A percentile compares a stretch with the other conserved stretches of the same genome.
Conservation (phyloP, 495 filamentous ascomycete species). For the Podospora pseudoanserina region DNA sequence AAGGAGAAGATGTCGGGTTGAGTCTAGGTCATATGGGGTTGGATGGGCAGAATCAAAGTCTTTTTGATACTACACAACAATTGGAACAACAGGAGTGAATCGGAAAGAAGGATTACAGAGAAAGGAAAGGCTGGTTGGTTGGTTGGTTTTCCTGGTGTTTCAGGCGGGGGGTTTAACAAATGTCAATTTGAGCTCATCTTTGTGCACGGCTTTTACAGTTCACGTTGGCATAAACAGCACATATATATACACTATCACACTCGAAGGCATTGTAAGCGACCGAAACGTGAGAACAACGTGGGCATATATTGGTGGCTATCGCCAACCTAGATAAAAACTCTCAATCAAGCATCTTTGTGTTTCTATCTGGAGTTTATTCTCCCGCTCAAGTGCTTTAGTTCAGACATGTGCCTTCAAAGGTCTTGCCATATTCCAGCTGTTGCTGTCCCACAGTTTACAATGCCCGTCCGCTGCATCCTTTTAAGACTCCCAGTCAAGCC, state of each 20-base stretch:
- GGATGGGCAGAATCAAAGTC: not conserved
- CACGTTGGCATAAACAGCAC: not conserved
- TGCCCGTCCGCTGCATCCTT: not conserved
- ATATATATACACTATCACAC: not conserved
- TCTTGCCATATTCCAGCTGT: no score
- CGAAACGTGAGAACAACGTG: not conserved
- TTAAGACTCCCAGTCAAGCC: not conserved
- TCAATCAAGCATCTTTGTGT: no score
- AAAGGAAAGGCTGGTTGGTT: not conserved
- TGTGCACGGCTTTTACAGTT: not conserved
- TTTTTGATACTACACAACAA: not conserved
- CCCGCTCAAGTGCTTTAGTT: no score
- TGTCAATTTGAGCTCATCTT: not conserved
- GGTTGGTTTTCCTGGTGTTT: not conserved
- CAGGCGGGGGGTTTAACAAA: not conserved
- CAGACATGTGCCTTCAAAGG: no score
- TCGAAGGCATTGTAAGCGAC: not conserved
- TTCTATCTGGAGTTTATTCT: no score
- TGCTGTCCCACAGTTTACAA: no score
- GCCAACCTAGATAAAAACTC: no score
- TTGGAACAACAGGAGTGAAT: not conserved
- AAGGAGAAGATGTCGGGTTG: constrained; percentile 9
- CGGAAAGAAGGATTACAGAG: not conserved
- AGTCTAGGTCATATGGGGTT: not conserved
- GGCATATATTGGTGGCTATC: not conserved